A percentile compares a stretch with the other conserved stretches of the same genome.
phyloP scores from a whole-genome alignment of 768 basidiomycete genomes.

The Russula earlei region DNA sequence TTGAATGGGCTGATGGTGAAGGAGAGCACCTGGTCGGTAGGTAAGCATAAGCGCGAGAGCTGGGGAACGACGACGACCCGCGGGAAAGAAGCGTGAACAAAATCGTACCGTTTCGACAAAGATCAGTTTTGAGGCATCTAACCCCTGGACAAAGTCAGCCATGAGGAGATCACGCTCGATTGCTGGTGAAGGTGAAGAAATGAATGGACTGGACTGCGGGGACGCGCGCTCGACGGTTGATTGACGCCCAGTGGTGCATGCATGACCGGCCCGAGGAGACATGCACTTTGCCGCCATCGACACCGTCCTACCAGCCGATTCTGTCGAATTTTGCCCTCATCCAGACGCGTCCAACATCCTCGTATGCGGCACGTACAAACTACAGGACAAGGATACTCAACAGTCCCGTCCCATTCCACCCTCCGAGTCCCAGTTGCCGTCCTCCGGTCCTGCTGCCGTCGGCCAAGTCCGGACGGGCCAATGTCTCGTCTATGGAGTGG shows the following conservation, averaged over 20 bases:
- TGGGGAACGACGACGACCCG: not conserved
- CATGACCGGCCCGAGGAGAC: no score
- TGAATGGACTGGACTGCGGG: not conserved
- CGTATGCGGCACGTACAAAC: conserved; percentile 87
- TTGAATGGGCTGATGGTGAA: conserved; percentile 46
- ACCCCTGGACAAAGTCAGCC: conserved; percentile 58
- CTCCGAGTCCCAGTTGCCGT: not conserved
- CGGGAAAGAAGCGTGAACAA: not conserved
- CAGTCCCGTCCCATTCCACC: not conserved
- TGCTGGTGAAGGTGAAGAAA: no score
- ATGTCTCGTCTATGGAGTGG: conserved; percentile 57
- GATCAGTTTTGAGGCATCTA: conserved; percentile 66
- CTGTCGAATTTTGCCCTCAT: conserved; percentile 84
- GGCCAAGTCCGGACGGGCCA: conserved; percentile 51
- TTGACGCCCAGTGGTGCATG: no score
- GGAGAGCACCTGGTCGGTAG: conserved; percentile 63
- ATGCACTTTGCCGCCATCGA: conserved; percentile 30
- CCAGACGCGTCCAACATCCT: conserved; percentile 50
- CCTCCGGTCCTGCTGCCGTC: no score
- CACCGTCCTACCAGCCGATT: conserved; percentile 81
- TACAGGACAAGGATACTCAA: conserved; percentile 34
- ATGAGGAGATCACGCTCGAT: conserved; percentile 25
- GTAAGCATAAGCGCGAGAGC: not conserved
- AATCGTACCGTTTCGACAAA: conserved; percentile 46
- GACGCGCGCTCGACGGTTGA: no score